These are phyloP conservation scores for Huntiella moniliformis DNA, from an alignment of 2,329 filamentous ascomycete genomes.

Conservation along the genomic window DNA sequence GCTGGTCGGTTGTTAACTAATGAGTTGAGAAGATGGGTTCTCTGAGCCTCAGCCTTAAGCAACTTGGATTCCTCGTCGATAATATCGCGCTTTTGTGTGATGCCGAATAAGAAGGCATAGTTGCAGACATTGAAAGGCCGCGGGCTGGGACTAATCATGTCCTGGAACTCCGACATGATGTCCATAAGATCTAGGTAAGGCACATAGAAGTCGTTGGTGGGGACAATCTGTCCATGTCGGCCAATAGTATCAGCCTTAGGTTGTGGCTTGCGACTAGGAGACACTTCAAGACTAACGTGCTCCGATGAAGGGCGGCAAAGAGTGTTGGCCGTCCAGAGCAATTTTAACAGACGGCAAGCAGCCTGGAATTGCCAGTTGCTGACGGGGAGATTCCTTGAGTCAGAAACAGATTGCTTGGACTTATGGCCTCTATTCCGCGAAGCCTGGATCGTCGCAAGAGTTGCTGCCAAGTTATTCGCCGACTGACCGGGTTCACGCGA, in stretches of 20 bases:
- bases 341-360: slow-evolving; percentile 57
- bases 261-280: slow-evolving; percentile 14
- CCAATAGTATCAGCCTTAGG: not conserved
- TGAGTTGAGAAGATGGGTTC: no score
- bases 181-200: slow-evolving; percentile 54
- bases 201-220: slow-evolving; percentile 75
- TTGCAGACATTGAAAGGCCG: slow-evolving; percentile 76
- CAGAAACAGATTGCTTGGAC: not conserved
- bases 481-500: not conserved
- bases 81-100: slow-evolving; percentile 30
- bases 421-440: not conserved
- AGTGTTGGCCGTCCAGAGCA: slow-evolving; percentile 71
- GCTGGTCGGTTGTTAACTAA: not conserved
- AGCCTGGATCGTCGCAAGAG: not conserved
- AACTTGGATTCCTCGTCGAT: no score
- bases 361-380: slow-evolving; percentile 85
- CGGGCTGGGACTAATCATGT: slow-evolving; percentile 37
- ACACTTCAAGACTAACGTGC: slow-evolving; percentile 16
- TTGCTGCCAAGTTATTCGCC: not conserved
- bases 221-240: slow-evolving; percentile 42
- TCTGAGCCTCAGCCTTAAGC: no score
- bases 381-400: not conserved
- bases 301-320: no score
- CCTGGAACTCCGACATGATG: not conserved
- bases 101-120: slow-evolving; percentile 79